Conservation (phyloP, 345 rosid genomes). For the Gynandropsis gynandra region DNA sequence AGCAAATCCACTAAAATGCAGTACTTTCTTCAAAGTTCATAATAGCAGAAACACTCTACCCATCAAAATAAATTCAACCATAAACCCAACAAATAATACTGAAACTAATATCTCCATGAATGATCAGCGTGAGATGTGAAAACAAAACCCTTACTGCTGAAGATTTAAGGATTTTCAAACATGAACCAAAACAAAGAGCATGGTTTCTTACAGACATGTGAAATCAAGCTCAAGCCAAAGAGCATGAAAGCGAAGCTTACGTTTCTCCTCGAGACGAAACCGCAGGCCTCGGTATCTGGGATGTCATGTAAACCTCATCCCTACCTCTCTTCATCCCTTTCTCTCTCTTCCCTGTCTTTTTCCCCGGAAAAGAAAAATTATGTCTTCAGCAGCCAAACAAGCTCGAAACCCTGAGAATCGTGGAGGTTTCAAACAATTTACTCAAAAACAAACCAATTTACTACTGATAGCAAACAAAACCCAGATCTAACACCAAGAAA, state of each 20-base stretch:
- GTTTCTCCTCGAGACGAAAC: constrained; percentile 64
- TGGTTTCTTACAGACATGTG: constrained; percentile 14
- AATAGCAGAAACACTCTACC: too few relatives aligned
- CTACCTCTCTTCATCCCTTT: constrained; percentile 69
- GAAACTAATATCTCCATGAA: constrained; percentile 13
- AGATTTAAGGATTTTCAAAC: constrained; percentile 8
- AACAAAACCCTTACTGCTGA: background rate
- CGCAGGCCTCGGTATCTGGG: constrained; percentile 42
- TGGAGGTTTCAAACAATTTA: constrained; percentile 23
- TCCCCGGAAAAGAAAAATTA: background rate
- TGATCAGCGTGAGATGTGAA: background rate
- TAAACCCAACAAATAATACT: constrained; percentile 8
- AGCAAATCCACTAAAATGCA: too few relatives aligned
- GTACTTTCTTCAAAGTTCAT: too few relatives aligned
- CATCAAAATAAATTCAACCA: background rate
- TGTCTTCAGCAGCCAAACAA: constrained; percentile 37
- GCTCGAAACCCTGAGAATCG: constrained; percentile 33
- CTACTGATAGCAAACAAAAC: background rate
- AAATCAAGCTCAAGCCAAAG: constrained; percentile 1
- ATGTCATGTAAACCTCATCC: constrained; percentile 48
- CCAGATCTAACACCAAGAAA: constrained; percentile 18
- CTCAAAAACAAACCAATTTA: background rate
- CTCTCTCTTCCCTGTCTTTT: constrained; percentile 4
- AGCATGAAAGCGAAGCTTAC: constrained; percentile 36
- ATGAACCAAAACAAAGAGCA: background rate